Conservation (phyloP, 495 filamentous ascomycete genomes). For the Cairneyella variabilis region DNA sequence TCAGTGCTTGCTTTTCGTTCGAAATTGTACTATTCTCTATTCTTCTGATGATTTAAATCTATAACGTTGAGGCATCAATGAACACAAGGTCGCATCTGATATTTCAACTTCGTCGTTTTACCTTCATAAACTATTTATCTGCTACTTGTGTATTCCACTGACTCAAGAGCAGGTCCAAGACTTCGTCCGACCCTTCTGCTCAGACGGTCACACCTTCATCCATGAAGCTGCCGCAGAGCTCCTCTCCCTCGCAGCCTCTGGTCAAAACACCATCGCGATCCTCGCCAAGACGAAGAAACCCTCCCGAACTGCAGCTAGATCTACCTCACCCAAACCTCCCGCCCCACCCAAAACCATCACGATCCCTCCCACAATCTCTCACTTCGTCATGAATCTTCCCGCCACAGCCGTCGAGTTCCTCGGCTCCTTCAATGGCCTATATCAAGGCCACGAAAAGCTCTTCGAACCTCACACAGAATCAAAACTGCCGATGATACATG, state of each 20-base stretch:
- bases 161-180: slow-evolving; percentile 49
- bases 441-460: slow-evolving; percentile 59
- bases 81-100: slow-evolving; percentile 9
- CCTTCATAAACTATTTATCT: not conserved
- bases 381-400: slow-evolving; percentile 97
- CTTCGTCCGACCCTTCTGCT: slow-evolving; percentile 74
- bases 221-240: slow-evolving; percentile 59
- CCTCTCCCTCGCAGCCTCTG: slow-evolving; percentile 42
- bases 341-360: slow-evolving; percentile 42
- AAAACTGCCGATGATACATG: slow-evolving; percentile 77
- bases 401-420: slow-evolving; percentile 84
- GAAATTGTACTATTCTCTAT: not conserved
- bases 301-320: slow-evolving; percentile 22
- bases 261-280: slow-evolving; percentile 41
- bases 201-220: slow-evolving; percentile 81
- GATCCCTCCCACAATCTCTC: slow-evolving; percentile 67
- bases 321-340: slow-evolving; percentile 29
- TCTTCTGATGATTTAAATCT: slow-evolving; percentile 18
- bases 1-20: slow-evolving; percentile 26
- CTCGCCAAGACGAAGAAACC: slow-evolving; percentile 36
- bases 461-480: slow-evolving; percentile 56
- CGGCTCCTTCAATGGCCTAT: slow-evolving; percentile 78
- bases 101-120: not conserved
- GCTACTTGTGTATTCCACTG: too few relatives aligned
- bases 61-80: too few relatives aligned